These are phyloP conservation scores for Amauroascus niger DNA, from an alignment of 2,329 filamentous ascomycete genomes.

Conservation along the genomic window DNA sequence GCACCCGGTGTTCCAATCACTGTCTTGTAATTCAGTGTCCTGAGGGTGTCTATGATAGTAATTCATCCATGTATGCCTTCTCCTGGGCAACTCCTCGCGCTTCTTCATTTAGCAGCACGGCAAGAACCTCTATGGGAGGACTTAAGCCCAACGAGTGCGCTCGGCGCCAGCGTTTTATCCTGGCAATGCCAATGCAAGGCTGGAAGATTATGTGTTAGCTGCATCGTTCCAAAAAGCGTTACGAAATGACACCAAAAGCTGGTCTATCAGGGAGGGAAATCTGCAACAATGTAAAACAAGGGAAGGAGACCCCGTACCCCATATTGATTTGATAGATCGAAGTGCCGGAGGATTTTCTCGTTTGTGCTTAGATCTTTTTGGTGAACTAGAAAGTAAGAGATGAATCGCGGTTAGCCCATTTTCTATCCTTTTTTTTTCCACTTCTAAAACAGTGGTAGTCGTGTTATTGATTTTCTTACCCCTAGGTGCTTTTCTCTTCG, in stretches of 20 bases:
- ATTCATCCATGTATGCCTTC: slow-evolving; percentile 63
- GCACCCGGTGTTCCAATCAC: too few species aligned
- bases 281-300: too few species aligned
- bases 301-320: too few species aligned
- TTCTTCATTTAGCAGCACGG: slow-evolving; percentile 67
- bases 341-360: slow-evolving; percentile 84
- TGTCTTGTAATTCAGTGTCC: neutral
- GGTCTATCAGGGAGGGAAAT: too few species aligned
- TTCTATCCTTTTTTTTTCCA: too few species aligned
- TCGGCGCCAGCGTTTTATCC: slow-evolving; percentile 77
- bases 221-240: neutral
- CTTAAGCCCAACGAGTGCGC: slow-evolving; percentile 73
- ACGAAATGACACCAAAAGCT: neutral
- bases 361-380: slow-evolving; percentile 60
- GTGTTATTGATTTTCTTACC: too few species aligned
- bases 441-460: too few species aligned
- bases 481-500: slow-evolving; percentile 54
- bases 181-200: slow-evolving; percentile 79
- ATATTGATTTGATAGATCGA: slow-evolving; percentile 83
- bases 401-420: neutral
- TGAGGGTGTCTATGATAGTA: slow-evolving; percentile 22
- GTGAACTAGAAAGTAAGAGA: slow-evolving; percentile 48
- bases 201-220: slow-evolving; percentile 29
- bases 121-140: slow-evolving; percentile 82
- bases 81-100: slow-evolving; percentile 42